Evolutionary conservation across 306 rosid genomes (phyloP).

Genomic region (Pueraria montana): DNA sequence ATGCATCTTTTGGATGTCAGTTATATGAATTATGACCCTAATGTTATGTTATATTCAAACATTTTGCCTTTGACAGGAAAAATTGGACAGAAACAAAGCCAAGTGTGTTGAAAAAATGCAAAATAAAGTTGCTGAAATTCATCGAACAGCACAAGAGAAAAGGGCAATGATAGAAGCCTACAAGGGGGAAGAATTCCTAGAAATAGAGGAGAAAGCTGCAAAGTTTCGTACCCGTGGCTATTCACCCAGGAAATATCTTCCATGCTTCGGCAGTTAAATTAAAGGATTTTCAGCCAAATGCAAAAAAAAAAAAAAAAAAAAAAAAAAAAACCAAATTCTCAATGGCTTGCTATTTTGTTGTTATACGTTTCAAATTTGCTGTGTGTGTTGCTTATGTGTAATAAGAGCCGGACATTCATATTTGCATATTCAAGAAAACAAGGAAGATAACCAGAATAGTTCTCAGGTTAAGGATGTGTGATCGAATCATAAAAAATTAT

Average conservation of each 20-base stretch:
- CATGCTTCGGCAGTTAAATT: slow-evolving; percentile 53
- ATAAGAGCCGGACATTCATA: slow-evolving; percentile 16
- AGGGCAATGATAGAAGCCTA: slow-evolving; percentile 76
- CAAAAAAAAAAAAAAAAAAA: not conserved
- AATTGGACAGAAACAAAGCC: slow-evolving; percentile 76
- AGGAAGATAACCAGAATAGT: not conserved
- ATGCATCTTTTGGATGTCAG: not conserved
- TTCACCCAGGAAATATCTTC: slow-evolving; percentile 65
- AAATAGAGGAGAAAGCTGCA: slow-evolving; percentile 76
- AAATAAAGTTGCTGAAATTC: slow-evolving; percentile 77
- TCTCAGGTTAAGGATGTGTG: not conserved
- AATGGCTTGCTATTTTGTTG: not conserved
- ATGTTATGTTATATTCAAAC: not conserved
- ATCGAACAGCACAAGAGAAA: slow-evolving; percentile 74
- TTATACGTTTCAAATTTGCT: slow-evolving; percentile 28
- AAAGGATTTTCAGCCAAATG: slow-evolving; percentile 5
- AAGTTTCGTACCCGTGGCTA: slow-evolving; percentile 78
- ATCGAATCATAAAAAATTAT: not conserved
- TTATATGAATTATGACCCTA: not conserved
- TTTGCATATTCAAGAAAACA: slow-evolving; percentile 10
- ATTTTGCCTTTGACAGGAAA: slow-evolving; percentile 58
- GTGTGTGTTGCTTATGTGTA: not conserved
- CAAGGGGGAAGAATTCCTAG: slow-evolving; percentile 65
- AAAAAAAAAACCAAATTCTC: not conserved
- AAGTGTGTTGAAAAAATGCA: slow-evolving; percentile 70